These are phyloP conservation scores for Retiboletus flavoniger DNA, from an alignment of 1,284 basidiomycete species.

Conservation along the genomic window DNA sequence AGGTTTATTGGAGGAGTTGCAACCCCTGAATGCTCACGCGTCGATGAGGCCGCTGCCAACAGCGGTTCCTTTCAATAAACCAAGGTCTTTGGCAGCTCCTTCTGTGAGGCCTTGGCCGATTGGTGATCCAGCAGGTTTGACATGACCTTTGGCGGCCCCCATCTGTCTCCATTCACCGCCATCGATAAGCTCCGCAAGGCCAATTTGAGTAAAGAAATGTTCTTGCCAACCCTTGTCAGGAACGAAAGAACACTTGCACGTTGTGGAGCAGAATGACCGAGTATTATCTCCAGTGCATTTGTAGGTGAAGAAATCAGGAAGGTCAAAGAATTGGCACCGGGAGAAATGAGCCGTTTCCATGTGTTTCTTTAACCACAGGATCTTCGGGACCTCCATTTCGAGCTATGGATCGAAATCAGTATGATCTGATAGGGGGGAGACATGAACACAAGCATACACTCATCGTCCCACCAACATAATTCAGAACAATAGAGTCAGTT, in stretches of 20 bases:
- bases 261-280: slow-evolving; percentile 90
- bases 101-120: slow-evolving; percentile 83
- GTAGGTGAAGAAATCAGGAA: slow-evolving; percentile 96
- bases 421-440: background rate
- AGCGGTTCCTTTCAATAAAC: slow-evolving; percentile 84
- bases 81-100: slow-evolving; percentile 81
- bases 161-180: slow-evolving; percentile 73
- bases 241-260: slow-evolving; percentile 98
- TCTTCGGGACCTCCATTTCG: slow-evolving; percentile 97
- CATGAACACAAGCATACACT: slow-evolving; percentile 59
- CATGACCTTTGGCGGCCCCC: slow-evolving; percentile 64
- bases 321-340: slow-evolving; percentile 91
- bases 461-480: slow-evolving; percentile 97
- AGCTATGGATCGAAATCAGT: slow-evolving; percentile 50
- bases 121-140: slow-evolving; percentile 90
- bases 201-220: slow-evolving; percentile 85
- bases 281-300: slow-evolving; percentile 78
- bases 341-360: slow-evolving; percentile 79
- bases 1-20: background rate
- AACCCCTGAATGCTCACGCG: slow-evolving; percentile 50
- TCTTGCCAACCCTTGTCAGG: slow-evolving; percentile 85
- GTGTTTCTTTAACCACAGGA: slow-evolving; percentile 92
- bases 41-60: slow-evolving; percentile 96
- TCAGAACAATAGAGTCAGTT: slow-evolving; percentile 81
- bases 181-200: slow-evolving; percentile 66